phyloP scores from a whole-genome alignment of 345 rosid genomes.

The Raphanus sativus region DNA sequence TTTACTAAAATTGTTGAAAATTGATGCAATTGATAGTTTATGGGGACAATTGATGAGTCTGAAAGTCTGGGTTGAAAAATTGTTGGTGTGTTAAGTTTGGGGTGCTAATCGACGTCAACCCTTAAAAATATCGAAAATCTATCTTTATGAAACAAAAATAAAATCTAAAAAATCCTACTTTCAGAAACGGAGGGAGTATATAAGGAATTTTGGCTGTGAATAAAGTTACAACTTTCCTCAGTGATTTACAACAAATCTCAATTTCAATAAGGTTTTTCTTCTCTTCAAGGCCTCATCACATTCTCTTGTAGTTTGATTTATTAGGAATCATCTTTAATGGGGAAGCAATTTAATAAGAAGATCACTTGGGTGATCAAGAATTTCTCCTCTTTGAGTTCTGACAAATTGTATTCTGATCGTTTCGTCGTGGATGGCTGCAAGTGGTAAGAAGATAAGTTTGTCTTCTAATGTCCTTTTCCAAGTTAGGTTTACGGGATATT shows the following conservation, averaged over 20 bases:
- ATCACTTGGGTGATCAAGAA: constrained; percentile 23
- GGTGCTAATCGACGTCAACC: too few relatives aligned
- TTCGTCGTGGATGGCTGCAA: constrained; percentile 1
- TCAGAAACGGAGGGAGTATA: too few relatives aligned
- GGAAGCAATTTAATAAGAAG: neutral
- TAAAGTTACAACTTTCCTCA: too few relatives aligned
- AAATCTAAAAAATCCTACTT: too few relatives aligned
- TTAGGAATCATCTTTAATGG: neutral
- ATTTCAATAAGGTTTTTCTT: neutral
- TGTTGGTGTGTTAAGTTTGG: too few relatives aligned
- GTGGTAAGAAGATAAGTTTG: constrained; percentile 9
- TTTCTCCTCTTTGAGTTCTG: neutral
- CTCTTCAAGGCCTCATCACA: neutral
- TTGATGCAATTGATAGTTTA: too few relatives aligned
- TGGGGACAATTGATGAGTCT: too few relatives aligned
- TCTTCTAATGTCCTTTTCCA: neutral
- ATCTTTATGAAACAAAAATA: too few relatives aligned
- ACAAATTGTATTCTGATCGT: neutral
- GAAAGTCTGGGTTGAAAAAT: too few relatives aligned
- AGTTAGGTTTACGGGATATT: neutral
- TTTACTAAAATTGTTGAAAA: too few relatives aligned
- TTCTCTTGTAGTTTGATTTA: neutral
- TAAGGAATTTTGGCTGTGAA: too few relatives aligned
- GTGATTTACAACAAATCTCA: neutral
- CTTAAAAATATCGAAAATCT: too few relatives aligned